A percentile compares a stretch with the other conserved stretches of the same genome.
phyloP scores from a whole-genome alignment of 352 stramenopile genomes.

The Pseudoperonospora humuli region DNA sequence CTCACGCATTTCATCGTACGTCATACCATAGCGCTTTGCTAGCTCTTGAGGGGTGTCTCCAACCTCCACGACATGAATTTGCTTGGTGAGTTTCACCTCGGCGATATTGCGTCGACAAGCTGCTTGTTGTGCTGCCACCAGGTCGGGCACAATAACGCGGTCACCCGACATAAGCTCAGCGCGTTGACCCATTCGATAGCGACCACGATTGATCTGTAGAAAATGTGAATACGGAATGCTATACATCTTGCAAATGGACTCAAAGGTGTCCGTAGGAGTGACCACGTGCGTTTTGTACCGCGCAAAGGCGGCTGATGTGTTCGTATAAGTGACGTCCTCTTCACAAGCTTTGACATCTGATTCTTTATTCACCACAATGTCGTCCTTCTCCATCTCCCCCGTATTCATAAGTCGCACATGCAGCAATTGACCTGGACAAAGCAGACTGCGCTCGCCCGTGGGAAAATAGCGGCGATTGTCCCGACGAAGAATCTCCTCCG shows the following conservation, averaged over 20 bases:
- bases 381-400: conserved; percentile 48
- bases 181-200: conserved; percentile 57
- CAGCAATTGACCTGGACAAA: conserved; percentile 66
- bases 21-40: conserved; percentile 62
- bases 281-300: conserved; percentile 70
- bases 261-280: conserved; percentile 48
- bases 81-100: conserved; percentile 80
- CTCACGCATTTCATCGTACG: conserved; percentile 78
- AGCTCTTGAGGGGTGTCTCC: conserved; percentile 69
- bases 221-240: conserved; percentile 59
- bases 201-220: conserved; percentile 70
- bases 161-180: conserved; percentile 52
- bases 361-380: conserved; percentile 2
- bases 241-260: conserved; percentile 61
- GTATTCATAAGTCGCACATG: conserved; percentile 75
- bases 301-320: conserved; percentile 39
- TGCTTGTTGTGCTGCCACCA: conserved; percentile 42
- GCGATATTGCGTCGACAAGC: conserved; percentile 58
- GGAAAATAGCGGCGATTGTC: conserved; percentile 81
- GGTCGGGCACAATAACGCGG: conserved; percentile 68
- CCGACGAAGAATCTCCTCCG: conserved; percentile 62
- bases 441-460: conserved; percentile 52
- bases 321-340: conserved; percentile 21
- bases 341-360: neutral
- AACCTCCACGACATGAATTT: conserved; percentile 73